Percentiles rank a stretch among this genome's conserved stretches.
Conservation (phyloP, 768 basidiomycete genomes). For the Xerocomellus amylosporus region DNA sequence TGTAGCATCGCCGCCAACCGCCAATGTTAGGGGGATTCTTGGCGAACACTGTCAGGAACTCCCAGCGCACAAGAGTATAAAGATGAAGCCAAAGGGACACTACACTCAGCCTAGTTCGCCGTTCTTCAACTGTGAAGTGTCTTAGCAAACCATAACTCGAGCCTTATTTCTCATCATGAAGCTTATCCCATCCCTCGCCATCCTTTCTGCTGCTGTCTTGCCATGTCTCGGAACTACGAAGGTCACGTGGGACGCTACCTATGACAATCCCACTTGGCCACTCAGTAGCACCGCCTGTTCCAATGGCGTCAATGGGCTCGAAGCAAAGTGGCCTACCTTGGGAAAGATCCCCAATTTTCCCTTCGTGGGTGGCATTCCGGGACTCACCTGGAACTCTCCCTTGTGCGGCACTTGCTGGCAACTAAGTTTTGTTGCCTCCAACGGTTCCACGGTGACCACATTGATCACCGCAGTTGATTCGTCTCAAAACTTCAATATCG, state of each 20-base stretch:
- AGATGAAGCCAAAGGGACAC: neutral
- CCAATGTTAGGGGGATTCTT: neutral
- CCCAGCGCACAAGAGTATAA: neutral
- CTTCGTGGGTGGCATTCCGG: constrained; percentile 30
- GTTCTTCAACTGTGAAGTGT: neutral
- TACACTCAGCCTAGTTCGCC: neutral
- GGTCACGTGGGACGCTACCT: neutral
- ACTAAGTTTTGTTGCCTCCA: neutral
- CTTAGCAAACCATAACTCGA: neutral
- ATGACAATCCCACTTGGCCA: neutral
- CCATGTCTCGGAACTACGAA: neutral
- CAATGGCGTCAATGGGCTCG: constrained; percentile 25
- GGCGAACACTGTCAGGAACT: neutral
- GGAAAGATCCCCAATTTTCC: constrained; percentile 35
- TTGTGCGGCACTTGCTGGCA: constrained; percentile 61
- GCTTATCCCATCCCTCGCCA: neutral
- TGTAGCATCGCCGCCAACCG: neutral
- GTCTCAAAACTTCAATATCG: neutral
- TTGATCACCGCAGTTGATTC: neutral
- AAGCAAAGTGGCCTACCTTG: constrained; percentile 34
- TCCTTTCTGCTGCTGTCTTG: neutral
- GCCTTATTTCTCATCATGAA: neutral
- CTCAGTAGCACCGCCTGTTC: constrained; percentile 21
- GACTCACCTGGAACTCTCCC: constrained; percentile 43
- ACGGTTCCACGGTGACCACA: neutral